Conservation (phyloP, 2,329 filamentous ascomycete genomes). For the Monilinia fructigena region DNA sequence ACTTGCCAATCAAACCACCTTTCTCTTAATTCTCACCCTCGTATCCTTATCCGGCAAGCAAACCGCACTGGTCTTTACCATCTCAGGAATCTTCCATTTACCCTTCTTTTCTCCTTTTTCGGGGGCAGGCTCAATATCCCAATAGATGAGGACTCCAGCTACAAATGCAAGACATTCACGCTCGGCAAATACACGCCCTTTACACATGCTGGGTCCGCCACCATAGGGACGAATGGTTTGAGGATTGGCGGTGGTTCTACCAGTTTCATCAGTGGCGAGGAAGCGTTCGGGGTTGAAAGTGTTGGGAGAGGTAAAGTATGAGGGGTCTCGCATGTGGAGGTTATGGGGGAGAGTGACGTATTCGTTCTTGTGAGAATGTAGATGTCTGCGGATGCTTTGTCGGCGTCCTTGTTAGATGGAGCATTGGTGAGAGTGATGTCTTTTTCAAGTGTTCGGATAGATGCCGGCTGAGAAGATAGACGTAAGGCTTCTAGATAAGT, state of each 20-base stretch:
- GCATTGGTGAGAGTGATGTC: slow-evolving; percentile 40
- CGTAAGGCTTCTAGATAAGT: slow-evolving; percentile 49
- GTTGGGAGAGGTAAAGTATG: slow-evolving; percentile 43
- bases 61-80: slow-evolving; percentile 49
- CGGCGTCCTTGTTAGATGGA: slow-evolving; percentile 26
- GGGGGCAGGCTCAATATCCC: slow-evolving; percentile 52
- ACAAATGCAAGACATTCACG: slow-evolving; percentile 50
- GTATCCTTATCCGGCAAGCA: slow-evolving; percentile 52
- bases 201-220: slow-evolving; percentile 50
- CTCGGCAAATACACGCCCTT: slow-evolving; percentile 51
- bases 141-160: slow-evolving; percentile 53
- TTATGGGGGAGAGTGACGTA: slow-evolving; percentile 47
- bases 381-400: slow-evolving; percentile 41
- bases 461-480: slow-evolving; percentile 45
- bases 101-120: slow-evolving; percentile 38
- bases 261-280: slow-evolving; percentile 38
- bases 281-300: slow-evolving; percentile 48
- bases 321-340: slow-evolving; percentile 45
- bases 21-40: slow-evolving; percentile 52
- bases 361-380: slow-evolving; percentile 46
- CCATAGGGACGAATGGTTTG: slow-evolving; percentile 49
- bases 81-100: slow-evolving; percentile 51
- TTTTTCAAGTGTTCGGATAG: slow-evolving; percentile 43
- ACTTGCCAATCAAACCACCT: slow-evolving; percentile 33
- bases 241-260: not conserved